Evolutionary conservation across 164 flowering plant genomes (phyloP), one percentile per base, ranked within the genome.

Genomic region (Platanus orientalis): DNA sequence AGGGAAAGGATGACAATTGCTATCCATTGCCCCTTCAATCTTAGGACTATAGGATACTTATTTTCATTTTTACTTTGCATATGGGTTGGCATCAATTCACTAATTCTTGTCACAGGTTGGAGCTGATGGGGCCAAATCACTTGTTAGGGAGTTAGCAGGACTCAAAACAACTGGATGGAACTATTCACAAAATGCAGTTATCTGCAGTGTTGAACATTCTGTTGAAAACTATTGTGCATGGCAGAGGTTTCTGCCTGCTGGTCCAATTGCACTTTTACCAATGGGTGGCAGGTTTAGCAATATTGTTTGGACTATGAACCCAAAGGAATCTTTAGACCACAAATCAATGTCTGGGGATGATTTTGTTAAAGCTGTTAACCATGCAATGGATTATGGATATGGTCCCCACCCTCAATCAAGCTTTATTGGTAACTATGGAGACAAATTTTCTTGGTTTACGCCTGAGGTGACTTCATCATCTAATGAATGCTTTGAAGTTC

Each of bases 281-380:
- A 71, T 95, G 1, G 96, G 99, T 51, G 95, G 92, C 61, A 86
- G 71, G 7, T 92, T 71, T 66, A 95, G 98, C 80, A 95, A 95
- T 73, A 90, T 95, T 56, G 99, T 95, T 26, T 95, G 99, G 99
- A 86, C 94, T 17, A 92, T 92, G 97, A 80, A 57, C 71, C 98
- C 98, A 45, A 60, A 80, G 54, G 96, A 92, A 62, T 73, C 97
- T 52, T 74, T 75, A 26, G 77, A 75, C 1, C 76, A 67, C 50
- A 88, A 83, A 65, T 68, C 80, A 57, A 80, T 88, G 88, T 61
- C 58, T 62, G 91, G 80, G 57, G 87, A 76, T 68, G 87, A 80
- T 61, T 95, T 95, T 80, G 75, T 90, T 57, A 79, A 70, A 60
- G 86, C 88, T 13, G 72, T 90, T 20, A 95, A 95, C 63, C 68